phyloP scores from a whole-genome alignment of 1,284 basidiomycete genomes.

The Baeospora myosura region DNA sequence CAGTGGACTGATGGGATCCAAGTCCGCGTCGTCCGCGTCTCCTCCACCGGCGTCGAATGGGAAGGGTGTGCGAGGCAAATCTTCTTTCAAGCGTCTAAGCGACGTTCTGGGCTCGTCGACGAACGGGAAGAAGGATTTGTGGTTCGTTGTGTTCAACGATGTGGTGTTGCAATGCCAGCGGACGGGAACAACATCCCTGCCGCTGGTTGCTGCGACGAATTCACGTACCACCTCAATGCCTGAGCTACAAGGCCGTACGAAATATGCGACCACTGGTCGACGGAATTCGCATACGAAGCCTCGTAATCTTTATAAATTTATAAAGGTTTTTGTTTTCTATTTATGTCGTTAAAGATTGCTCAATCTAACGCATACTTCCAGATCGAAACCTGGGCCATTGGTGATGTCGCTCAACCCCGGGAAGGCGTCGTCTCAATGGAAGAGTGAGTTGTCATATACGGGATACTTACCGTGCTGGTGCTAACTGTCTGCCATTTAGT shows the following conservation, averaged over 20 bases:
- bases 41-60: conserved; percentile 46
- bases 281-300: conserved; percentile 68
- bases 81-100: conserved; percentile 78
- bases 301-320: conserved; percentile 85
- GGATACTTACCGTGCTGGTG: conserved; percentile 10
- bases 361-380: conserved; percentile 22
- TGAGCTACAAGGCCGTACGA: conserved; percentile 74
- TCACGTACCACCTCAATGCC: conserved; percentile 66
- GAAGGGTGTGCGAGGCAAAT: conserved; percentile 65
- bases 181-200: conserved; percentile 83
- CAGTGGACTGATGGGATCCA: conserved; percentile 22
- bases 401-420: conserved; percentile 60
- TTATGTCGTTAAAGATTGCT: conserved; percentile 3
- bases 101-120: conserved; percentile 64
- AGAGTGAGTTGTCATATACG: conserved; percentile 52
- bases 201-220: conserved; percentile 68
- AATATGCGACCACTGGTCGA: conserved; percentile 70
- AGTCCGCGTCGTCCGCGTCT: conserved; percentile 38
- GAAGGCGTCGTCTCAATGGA: conserved; percentile 78
- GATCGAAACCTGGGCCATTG: conserved; percentile 88
- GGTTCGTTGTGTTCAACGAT: conserved; percentile 94
- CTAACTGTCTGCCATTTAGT: conserved; percentile 27
- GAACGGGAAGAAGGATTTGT: conserved; percentile 79
- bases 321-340: conserved; percentile 50
- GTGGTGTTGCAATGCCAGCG: conserved; percentile 89